Base-by-base conservation (phyloP, 1,284 basidiomycete species). In the Malassezia sp. region DNA sequence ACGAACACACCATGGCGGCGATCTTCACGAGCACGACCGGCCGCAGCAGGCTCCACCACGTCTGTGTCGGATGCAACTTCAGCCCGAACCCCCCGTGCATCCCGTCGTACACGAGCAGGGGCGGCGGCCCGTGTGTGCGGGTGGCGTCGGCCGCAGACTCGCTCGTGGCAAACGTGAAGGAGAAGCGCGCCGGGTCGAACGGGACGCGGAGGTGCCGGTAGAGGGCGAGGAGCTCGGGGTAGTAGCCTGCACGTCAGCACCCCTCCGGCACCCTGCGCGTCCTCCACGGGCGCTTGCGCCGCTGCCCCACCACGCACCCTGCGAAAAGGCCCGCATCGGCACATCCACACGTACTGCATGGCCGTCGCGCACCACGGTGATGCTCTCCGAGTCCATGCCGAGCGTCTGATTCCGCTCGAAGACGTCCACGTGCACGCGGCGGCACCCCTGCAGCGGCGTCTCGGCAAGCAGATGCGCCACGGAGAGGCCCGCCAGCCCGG, bases 401-500 rank as follows among this genome's bases (percentile, higher is more conserved):
- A 69, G 52, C 15, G 42, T 49, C 9, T 37, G 15, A n/a, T 56
- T 53, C 2, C 59, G 43, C 46, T 69, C 66, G 32, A 67, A 63
- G 28, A 69, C 45, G 24, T 60, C 46, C 10, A 61, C 53, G 20
- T 61, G 52, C 15, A 63, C 45, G 11, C 20, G 40, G 23, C 46
- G 39, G 32, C 14, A 36, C 31, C 2, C 27, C 20, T 11, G 15
- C 26, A 5, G n/a, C 6, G 8, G 26, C 17, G 32, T 5, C 5
- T 8, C 8, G 30, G 34, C 23, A 5, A 91, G 77, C 80, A 86
- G 89, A 71, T 85, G 89, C 1, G 88, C 85, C 8, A 87, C 84
- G 10, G 83, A 81, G 9, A 79, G 80, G 2, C 88, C 89, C 7
- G 78, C 84, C 7, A 88, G 84, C 17, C 88, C 88, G 0, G 87